phyloP scores from a whole-genome alignment of 2,329 filamentous ascomycete genomes.

The Fusarium cyanostomum region DNA sequence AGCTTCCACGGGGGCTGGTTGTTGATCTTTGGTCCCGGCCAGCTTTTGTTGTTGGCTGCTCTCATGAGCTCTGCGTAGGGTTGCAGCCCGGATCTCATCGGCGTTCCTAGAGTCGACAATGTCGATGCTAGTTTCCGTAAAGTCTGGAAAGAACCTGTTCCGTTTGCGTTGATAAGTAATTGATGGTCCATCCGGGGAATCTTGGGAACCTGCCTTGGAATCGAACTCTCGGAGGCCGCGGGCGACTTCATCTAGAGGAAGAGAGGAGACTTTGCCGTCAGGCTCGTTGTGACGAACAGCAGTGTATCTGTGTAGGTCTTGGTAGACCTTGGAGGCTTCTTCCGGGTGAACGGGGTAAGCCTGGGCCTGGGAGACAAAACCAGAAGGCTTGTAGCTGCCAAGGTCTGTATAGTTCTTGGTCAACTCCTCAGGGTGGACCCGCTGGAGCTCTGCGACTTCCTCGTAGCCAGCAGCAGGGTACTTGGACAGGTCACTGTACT shows the following conservation, averaged over 20 bases:
- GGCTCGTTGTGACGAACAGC: constrained; percentile 50
- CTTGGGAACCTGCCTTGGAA: constrained; percentile 43
- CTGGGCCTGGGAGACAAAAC: constrained; percentile 43
- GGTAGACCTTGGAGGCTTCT: constrained; percentile 51
- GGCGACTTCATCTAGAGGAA: constrained; percentile 46
- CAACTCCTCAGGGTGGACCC: constrained; percentile 51
- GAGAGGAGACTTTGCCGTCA: constrained; percentile 40
- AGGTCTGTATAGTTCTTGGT: constrained; percentile 55
- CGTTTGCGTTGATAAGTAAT: constrained; percentile 38
- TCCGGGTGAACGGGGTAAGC: constrained; percentile 47
- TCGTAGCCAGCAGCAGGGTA: constrained; percentile 47
- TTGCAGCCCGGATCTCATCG: constrained; percentile 46
- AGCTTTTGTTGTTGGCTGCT: constrained; percentile 26
- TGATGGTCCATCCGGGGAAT: constrained; percentile 37
- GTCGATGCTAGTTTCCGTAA: constrained; percentile 30
- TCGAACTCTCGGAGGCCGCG: constrained; percentile 53
- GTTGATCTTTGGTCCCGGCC: constrained; percentile 20
- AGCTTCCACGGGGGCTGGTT: constrained; percentile 3
- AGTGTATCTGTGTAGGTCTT: constrained; percentile 54
- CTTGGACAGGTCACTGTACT: constrained; percentile 47
- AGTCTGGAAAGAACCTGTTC: constrained; percentile 35
- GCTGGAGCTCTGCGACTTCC: constrained; percentile 38
- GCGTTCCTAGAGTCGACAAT: constrained; percentile 41
- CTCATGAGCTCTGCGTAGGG: constrained; percentile 42
- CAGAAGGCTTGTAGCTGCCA: constrained; percentile 49